Conservation (phyloP, 1,284 basidiomycete species). For the Takashimella tepidaria region DNA sequence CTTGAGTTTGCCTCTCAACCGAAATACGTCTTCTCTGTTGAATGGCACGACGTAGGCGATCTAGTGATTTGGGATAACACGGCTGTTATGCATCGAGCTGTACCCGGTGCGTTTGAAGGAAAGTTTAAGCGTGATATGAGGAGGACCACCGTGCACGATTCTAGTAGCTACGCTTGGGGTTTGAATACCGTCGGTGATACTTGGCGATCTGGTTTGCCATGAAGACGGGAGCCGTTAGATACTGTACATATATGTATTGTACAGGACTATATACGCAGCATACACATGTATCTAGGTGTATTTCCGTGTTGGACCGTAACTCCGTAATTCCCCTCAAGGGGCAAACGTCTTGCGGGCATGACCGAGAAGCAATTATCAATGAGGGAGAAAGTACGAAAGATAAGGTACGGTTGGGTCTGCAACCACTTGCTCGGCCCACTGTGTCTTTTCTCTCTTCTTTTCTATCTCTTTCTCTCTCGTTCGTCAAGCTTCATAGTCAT, state of each 20-base stretch:
- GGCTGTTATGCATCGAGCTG: conserved; percentile 22
- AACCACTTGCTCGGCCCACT: neutral
- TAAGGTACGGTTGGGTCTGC: neutral
- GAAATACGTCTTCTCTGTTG: conserved; percentile 13
- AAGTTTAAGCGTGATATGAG: conserved; percentile 24
- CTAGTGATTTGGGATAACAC: conserved; percentile 27
- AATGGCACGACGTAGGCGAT: conserved; percentile 18
- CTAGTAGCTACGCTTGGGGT: conserved; percentile 19
- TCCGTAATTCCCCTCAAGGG: neutral
- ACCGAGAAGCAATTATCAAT: too few relatives aligned
- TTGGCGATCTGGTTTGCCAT: conserved; percentile 17
- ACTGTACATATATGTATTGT: neutral
- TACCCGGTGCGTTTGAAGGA: conserved; percentile 17
- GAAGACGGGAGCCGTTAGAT: conserved; percentile 1
- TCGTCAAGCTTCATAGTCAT: neutral
- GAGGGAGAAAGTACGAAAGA: too few relatives aligned
- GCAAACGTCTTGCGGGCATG: neutral
- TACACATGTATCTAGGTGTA: too few relatives aligned
- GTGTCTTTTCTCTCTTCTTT: neutral
- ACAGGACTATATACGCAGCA: neutral
- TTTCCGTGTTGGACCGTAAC: neutral
- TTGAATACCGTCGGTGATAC: conserved; percentile 19
- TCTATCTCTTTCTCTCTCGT: too few relatives aligned
- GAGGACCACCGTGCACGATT: conserved; percentile 22
- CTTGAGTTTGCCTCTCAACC: conserved; percentile 17